Conservation (phyloP, 768 basidiomycete species). For the Lactifluus piperatus region DNA sequence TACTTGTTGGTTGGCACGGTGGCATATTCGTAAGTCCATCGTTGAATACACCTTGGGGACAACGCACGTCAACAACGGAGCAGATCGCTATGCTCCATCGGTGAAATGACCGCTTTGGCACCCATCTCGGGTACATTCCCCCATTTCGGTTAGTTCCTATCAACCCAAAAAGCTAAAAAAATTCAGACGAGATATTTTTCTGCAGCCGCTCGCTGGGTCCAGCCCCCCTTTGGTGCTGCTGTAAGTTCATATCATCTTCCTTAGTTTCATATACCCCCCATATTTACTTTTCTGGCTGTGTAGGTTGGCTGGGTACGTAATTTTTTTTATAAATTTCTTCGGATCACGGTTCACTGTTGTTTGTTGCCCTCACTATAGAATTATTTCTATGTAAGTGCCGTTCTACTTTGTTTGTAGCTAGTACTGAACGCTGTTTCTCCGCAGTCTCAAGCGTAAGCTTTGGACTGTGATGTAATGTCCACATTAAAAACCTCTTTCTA, state of each 20-base stretch:
- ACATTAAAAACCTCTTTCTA: background rate
- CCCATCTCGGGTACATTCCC: constrained; percentile 75
- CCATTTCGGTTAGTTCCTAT: constrained; percentile 44
- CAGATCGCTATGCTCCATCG: constrained; percentile 55
- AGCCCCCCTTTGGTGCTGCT: constrained; percentile 31
- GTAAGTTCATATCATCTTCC: constrained; percentile 21
- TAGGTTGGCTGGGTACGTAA: constrained; percentile 27
- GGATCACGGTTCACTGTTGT: background rate
- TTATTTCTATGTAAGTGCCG: constrained; percentile 41
- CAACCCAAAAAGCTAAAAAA: background rate
- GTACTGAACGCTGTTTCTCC: background rate
- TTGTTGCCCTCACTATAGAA: constrained; percentile 29
- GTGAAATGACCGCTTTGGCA: constrained; percentile 75
- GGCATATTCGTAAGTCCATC: constrained; percentile 47
- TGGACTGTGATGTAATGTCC: background rate
- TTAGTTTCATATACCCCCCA: background rate
- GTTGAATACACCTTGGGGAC: constrained; percentile 25
- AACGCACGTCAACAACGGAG: background rate
- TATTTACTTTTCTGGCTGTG: background rate
- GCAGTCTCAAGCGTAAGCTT: constrained; percentile 28
- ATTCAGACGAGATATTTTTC: background rate
- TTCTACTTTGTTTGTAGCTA: background rate
- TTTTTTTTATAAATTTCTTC: background rate
- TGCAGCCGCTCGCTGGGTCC: constrained; percentile 30
- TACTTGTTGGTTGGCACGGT: constrained; percentile 58